Conservation (phyloP, 2,329 filamentous ascomycete genomes). For the Trichophyton benhamiae region DNA sequence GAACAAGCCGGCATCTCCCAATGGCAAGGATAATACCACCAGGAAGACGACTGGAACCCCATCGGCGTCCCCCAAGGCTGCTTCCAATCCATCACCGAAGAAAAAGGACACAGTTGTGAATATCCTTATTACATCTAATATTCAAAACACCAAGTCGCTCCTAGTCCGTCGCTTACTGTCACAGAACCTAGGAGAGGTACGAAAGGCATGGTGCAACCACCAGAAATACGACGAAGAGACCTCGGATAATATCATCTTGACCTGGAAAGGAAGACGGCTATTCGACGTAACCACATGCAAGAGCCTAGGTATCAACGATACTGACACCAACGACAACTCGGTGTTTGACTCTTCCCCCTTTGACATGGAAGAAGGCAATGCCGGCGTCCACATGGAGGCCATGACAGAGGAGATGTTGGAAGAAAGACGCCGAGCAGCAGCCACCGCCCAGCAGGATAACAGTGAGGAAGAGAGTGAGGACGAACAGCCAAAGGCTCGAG, state of each 20-base stretch:
- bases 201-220: conserved; percentile 55
- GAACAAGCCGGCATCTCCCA: background rate
- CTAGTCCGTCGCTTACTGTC: conserved; percentile 55
- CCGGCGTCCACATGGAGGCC: conserved; percentile 60
- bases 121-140: conserved; percentile 55
- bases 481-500: conserved; percentile 16
- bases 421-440: conserved; percentile 15
- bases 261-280: conserved; percentile 60
- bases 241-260: conserved; percentile 55
- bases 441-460: conserved; percentile 13
- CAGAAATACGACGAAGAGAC: conserved; percentile 44
- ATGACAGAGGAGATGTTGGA: conserved; percentile 56
- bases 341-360: conserved; percentile 37
- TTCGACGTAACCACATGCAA: conserved; percentile 65
- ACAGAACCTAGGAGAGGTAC: conserved; percentile 55
- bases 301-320: conserved; percentile 49
- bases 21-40: background rate
- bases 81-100: background rate
- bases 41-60: background rate
- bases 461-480: conserved; percentile 12
- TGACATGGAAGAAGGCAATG: conserved; percentile 35
- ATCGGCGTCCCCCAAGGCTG: background rate
- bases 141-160: conserved; percentile 49
- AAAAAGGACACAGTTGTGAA: conserved; percentile 42
- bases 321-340: conserved; percentile 25